phyloP scores from a whole-genome alignment of 2,329 filamentous ascomycete species.

The Hypoxylon sp. region DNA sequence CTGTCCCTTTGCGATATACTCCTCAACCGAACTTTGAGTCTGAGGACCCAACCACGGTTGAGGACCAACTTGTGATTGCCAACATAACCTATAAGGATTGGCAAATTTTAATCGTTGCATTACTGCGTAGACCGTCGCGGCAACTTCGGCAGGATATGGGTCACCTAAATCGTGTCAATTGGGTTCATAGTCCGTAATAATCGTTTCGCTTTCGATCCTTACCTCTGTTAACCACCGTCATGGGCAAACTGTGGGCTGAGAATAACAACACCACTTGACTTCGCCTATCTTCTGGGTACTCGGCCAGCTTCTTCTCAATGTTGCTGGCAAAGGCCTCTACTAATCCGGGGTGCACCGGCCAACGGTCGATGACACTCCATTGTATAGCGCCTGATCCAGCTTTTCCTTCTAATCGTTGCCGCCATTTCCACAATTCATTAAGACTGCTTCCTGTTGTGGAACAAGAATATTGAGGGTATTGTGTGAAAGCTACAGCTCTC shows the following conservation, averaged over 20 bases:
- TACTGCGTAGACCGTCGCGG: slow-evolving; percentile 95
- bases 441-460: slow-evolving; percentile 95
- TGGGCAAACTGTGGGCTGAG: slow-evolving; percentile 94
- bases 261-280: slow-evolving; percentile 88
- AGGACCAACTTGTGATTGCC: slow-evolving; percentile 98
- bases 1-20: slow-evolving; percentile 90
- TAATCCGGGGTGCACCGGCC: slow-evolving; percentile 90
- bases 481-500: slow-evolving; percentile 93
- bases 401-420: slow-evolving; percentile 85
- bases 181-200: slow-evolving; percentile 1
- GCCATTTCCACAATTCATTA: slow-evolving; percentile 98
- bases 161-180: slow-evolving; percentile 68
- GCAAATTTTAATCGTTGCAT: slow-evolving; percentile 88
- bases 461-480: slow-evolving; percentile 98
- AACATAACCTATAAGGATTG: slow-evolving; percentile 92
- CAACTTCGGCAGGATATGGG: slow-evolving; percentile 94
- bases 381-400: slow-evolving; percentile 75
- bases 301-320: slow-evolving; percentile 83
- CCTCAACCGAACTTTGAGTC: slow-evolving; percentile 85
- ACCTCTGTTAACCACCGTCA: slow-evolving; percentile 96
- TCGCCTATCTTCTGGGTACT: slow-evolving; percentile 83
- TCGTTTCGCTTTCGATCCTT: slow-evolving; percentile 39
- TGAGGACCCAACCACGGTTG: slow-evolving; percentile 96
- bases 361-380: slow-evolving; percentile 98
- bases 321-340: slow-evolving; percentile 93